Conservation (phyloP, 768 basidiomycete species). For the Leccinum variicolor region DNA sequence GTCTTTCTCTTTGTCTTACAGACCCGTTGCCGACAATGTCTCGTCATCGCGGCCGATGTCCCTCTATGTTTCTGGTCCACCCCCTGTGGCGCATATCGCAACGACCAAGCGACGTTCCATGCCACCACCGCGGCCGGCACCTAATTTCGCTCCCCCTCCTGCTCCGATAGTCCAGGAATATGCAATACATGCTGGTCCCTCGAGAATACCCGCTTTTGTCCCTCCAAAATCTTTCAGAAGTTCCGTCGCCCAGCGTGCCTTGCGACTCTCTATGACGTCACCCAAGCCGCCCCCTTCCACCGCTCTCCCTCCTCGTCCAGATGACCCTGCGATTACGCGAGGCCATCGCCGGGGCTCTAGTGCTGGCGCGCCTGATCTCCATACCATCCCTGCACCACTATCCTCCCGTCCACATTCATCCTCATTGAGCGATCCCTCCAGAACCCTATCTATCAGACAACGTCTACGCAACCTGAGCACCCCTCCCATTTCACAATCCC, state of each 20-base stretch:
- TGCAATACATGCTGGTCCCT: neutral
- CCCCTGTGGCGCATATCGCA: conserved; percentile 10
- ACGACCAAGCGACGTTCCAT: conserved; percentile 55
- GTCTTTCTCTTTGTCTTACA: conserved; percentile 11
- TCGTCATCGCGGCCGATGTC: conserved; percentile 20
- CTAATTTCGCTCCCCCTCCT: conserved; percentile 66
- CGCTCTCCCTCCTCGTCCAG: conserved; percentile 64
- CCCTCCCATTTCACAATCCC: conserved; percentile 38
- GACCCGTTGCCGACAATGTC: conserved; percentile 3
- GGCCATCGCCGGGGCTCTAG: conserved; percentile 35
- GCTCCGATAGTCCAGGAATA: conserved; percentile 44
- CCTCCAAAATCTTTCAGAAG: conserved; percentile 46
- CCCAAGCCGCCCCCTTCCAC: conserved; percentile 63
- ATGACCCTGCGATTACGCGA: conserved; percentile 39
- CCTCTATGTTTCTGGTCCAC: conserved; percentile 13
- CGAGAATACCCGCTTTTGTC: conserved; percentile 3
- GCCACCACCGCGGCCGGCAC: conserved; percentile 73
- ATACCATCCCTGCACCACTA: conserved; percentile 46
- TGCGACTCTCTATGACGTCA: conserved; percentile 56
- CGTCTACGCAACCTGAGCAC: conserved; percentile 69
- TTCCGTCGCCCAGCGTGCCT: conserved; percentile 52
- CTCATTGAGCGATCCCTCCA: conserved; percentile 34
- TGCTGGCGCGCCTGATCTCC: conserved; percentile 26
- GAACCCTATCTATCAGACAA: conserved; percentile 49
- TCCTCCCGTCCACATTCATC: conserved; percentile 37